Evolutionary conservation across 208 protist genomes (phyloP), one percentile per base, ranked within the genome.

Genomic region (Trichomonas vaginalis): DNA sequence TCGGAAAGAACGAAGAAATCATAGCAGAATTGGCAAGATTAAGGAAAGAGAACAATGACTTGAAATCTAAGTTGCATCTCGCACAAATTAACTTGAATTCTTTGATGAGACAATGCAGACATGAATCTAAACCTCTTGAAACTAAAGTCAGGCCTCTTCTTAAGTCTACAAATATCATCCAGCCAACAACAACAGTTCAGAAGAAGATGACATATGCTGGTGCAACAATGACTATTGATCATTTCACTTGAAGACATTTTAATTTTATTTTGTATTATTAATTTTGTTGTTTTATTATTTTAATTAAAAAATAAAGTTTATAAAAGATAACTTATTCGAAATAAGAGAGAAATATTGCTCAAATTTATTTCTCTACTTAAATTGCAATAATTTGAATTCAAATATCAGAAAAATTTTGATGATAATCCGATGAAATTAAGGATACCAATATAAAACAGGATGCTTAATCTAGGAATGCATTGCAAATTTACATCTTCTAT

Each of bases 41-140:
- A 32, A 48, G 86, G 15, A 42, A 92, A 51, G 86, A 92, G 37
- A 92, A 92, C 86, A 17, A 27, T n/a, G 46, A 51, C 8, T 32
- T 92, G 17, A 92, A 42, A 39, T 92, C 86, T 35, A 42, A 92
- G 21, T 40, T 92, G 40, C 86, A 51, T 51, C 45, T 92, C 6
- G 40, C 35, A 2, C 40, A 48, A 39, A 92, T 45, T 8, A 51
- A 51, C 15, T 48, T 92, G 12, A 92, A 92, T 21, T 40, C 86
- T 27, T 92, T 92, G 27, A 48, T 92, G 86, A 92, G 45, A 32
- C 86, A 92, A 92, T 92, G 86, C n/a, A 27, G 40, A 32, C 40
- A 42, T 51, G 86, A 92, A 39, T 92, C 86, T 10, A 92, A 92
- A 92, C n/a, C 86, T 17, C 27, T 92, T 27, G 86, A 92, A 92